Conservation (phyloP, 2,329 filamentous ascomycete genomes). For the Hortaea werneckii region DNA sequence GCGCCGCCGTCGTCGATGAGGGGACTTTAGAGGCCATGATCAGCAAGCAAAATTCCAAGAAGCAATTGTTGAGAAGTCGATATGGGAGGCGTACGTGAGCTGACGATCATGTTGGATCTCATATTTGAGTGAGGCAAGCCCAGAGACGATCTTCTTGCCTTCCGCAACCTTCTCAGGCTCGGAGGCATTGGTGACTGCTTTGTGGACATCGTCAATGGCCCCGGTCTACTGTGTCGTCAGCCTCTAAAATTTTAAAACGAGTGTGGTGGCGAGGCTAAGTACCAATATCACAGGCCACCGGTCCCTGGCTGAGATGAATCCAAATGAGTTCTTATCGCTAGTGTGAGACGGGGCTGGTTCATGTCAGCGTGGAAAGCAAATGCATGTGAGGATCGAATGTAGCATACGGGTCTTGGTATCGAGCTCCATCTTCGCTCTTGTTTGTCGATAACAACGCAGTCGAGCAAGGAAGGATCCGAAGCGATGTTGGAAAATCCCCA, state of each 20-base stretch:
- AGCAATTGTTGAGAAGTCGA: not conserved
- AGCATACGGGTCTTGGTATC: slow-evolving; percentile 63
- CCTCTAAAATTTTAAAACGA: not conserved
- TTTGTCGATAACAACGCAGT: not conserved
- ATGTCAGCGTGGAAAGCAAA: not conserved
- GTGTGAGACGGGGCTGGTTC: slow-evolving; percentile 63
- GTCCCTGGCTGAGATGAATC: slow-evolving; percentile 70
- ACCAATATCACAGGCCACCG: slow-evolving; percentile 93
- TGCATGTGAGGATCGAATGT: not conserved
- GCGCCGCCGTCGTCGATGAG: slow-evolving; percentile 64
- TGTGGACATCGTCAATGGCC: slow-evolving; percentile 90
- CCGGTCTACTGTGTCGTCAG: slow-evolving; percentile 56
- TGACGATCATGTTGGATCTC: slow-evolving; percentile 82
- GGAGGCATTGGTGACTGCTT: slow-evolving; percentile 49
- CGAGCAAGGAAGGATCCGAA: not conserved
- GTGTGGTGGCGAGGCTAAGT: not conserved
- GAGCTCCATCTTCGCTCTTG: slow-evolving; percentile 50
- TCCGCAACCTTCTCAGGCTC: slow-evolving; percentile 60
- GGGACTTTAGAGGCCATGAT: slow-evolving; percentile 40
- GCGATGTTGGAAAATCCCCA: not conserved
- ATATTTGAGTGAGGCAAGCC: slow-evolving; percentile 78
- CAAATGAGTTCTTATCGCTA: slow-evolving; percentile 76
- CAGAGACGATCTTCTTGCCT: slow-evolving; percentile 75
- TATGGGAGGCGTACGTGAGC: slow-evolving; percentile 29
- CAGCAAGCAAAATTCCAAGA: no score